These are phyloP conservation scores for Metschnikowia matae DNA, from an alignment of 805 yeast species.

Conservation along the genomic window DNA sequence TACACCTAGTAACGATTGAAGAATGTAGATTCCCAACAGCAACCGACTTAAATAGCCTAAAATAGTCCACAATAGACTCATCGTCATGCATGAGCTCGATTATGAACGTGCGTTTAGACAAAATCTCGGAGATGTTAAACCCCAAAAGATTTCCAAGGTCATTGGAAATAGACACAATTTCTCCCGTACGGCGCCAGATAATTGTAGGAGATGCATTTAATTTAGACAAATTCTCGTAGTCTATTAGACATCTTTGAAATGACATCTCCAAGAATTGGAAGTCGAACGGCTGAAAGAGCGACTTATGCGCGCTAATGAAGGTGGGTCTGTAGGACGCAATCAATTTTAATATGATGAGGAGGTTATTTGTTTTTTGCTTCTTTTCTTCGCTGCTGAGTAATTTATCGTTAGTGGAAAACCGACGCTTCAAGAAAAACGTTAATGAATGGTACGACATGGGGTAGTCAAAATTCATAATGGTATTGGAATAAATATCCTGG, in stretches of 20 bases:
- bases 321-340: slow-evolving; percentile 70
- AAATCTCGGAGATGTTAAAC: slow-evolving; percentile 51
- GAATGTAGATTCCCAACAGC: slow-evolving; percentile 66
- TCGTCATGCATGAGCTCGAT: slow-evolving; percentile 79
- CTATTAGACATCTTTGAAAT: slow-evolving; percentile 40
- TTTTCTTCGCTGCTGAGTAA: slow-evolving; percentile 25
- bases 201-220: slow-evolving; percentile 74
- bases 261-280: slow-evolving; percentile 49
- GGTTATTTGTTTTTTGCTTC: slow-evolving; percentile 27
- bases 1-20: slow-evolving; percentile 49
- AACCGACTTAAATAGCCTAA: slow-evolving; percentile 62
- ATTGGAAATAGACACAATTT: slow-evolving; percentile 72
- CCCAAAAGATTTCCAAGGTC: slow-evolving; percentile 71
- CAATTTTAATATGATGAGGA: slow-evolving; percentile 47
- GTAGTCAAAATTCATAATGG: slow-evolving; percentile 51
- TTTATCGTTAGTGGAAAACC: slow-evolving; percentile 51
- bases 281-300: slow-evolving; percentile 63
- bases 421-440: slow-evolving; percentile 48
- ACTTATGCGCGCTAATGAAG: slow-evolving; percentile 71
- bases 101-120: slow-evolving; percentile 60
- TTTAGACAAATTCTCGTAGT: slow-evolving; percentile 42
- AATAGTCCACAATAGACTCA: slow-evolving; percentile 66
- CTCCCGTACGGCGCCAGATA: slow-evolving; percentile 85
- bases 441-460: slow-evolving; percentile 61
- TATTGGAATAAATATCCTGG: slow-evolving; percentile 47